These are phyloP conservation scores for Beauveria brongniartii DNA, from an alignment of 2,329 filamentous ascomycete species.

Conservation along the genomic window DNA sequence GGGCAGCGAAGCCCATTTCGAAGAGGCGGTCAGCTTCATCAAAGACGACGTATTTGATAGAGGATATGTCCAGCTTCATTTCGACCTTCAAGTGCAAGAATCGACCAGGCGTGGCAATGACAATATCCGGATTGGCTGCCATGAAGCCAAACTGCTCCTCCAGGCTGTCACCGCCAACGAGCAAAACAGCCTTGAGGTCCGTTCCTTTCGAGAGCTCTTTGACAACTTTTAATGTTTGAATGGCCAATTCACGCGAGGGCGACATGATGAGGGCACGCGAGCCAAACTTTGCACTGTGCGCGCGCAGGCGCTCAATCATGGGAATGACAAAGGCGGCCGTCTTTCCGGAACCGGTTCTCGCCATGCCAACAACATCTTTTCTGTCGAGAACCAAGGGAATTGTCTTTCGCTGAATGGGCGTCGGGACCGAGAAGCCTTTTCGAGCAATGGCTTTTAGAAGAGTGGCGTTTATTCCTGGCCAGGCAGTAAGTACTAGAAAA, in stretches of 20 bases:
- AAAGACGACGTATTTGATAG: conserved; percentile 89
- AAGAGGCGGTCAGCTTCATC: conserved; percentile 96
- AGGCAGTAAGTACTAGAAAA: neutral
- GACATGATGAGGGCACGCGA: conserved; percentile 82
- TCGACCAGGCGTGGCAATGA: conserved; percentile 93
- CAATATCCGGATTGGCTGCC: conserved; percentile 90
- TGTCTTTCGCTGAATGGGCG: conserved; percentile 93
- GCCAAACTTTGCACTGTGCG: conserved; percentile 80
- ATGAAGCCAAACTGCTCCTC: conserved; percentile 93
- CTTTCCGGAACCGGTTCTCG: conserved; percentile 96
- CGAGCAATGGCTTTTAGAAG: conserved; percentile 84
- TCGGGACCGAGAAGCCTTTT: conserved; percentile 94
- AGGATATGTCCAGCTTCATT: conserved; percentile 86
- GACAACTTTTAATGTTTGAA: conserved; percentile 93
- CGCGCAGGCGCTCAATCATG: conserved; percentile 90
- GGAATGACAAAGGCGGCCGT: conserved; percentile 97
- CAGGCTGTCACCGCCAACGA: conserved; percentile 90
- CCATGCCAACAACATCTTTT: conserved; percentile 98
- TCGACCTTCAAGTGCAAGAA: conserved; percentile 96
- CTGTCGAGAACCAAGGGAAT: conserved; percentile 85
- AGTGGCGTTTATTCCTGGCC: conserved; percentile 62
- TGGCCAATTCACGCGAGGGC: conserved; percentile 84
- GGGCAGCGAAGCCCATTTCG: conserved; percentile 95
- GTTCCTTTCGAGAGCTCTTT: conserved; percentile 90
- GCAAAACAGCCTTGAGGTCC: conserved; percentile 78